Evolutionary conservation across 2,329 filamentous ascomycete genomes (phyloP), one percentile per base, ranked within the genome.

Genomic region (Aspergillus uvarum): DNA sequence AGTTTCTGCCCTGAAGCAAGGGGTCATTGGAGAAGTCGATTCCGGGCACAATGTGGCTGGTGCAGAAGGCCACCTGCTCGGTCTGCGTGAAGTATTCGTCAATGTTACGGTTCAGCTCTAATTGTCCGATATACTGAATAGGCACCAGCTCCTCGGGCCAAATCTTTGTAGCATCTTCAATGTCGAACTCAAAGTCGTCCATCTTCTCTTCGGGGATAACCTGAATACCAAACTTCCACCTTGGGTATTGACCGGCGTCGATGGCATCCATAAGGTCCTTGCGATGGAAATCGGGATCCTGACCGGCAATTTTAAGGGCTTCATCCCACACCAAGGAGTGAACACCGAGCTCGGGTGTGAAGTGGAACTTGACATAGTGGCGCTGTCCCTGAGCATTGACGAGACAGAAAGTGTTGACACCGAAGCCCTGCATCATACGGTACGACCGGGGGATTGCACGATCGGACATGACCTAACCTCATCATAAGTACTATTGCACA

Each of bases 161-260:
- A 26, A 94, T 76, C 78, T 96, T 95, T 42, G 91, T 96, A 0
- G 91, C 88, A 66, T 96, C 91, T 1, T 96, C 83, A 31, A 94
- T 88, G 68, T 95, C 91, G 62, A 95, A 94, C 6, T 94, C 91
- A 62, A 94, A 96, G 16, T 90, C 85, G 63, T 94, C 81, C 71
- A 91, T 85, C 52, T 87, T 83, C 8, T 82, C 82, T 64, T 94
- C 90, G 0, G 88, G 84, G 22, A 95, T 84, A 3, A 87, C 81
- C 70, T 96, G 91, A n/a, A 96, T 87, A 48, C 89, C 90, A 60
- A 95, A 91, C 69, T 89, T 89, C 90, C 90, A 95, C 69, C 87
- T 89, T 8, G 90, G 90, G 67, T 82, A 92, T 0, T 82, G 81
- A 6, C 89, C 89, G 16, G 80, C 86, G 12, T 89, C 86, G 54